phyloP scores from a whole-genome alignment of 2,329 filamentous ascomycete genomes.

The Pestalotiopsis sp. region DNA sequence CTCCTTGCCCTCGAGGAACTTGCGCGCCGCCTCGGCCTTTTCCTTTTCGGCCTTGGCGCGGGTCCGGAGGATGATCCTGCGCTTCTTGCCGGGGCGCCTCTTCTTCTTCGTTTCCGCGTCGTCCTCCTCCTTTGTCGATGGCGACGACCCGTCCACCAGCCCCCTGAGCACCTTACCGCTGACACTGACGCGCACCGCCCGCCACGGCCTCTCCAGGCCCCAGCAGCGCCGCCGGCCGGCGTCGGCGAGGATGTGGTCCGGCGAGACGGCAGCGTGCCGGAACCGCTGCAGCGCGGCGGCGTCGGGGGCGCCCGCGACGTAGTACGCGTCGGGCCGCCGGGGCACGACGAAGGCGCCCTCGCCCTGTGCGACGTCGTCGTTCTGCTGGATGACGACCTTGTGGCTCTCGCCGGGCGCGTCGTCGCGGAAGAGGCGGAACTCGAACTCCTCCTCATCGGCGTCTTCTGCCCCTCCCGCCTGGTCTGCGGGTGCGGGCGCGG shows the following conservation, averaged over 20 bases:
- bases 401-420: constrained; percentile 36
- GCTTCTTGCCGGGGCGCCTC: constrained; percentile 59
- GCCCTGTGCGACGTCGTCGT: constrained; percentile 42
- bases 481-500: constrained; percentile 13
- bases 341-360: constrained; percentile 41
- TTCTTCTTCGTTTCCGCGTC: constrained; percentile 26
- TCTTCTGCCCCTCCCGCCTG: constrained; percentile 20
- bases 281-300: constrained; percentile 41
- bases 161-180: constrained; percentile 29
- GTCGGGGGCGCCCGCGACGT: constrained; percentile 44
- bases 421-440: constrained; percentile 60
- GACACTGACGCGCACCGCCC: constrained; percentile 47
- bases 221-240: constrained; percentile 46
- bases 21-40: constrained; percentile 39
- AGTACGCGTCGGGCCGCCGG: constrained; percentile 48
- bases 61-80: constrained; percentile 52
- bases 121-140: constrained; percentile 10
- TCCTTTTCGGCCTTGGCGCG: constrained; percentile 44
- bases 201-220: constrained; percentile 64
- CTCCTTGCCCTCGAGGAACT: constrained; percentile 50
- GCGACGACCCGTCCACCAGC: background rate
- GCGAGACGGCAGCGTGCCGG: constrained; percentile 48
- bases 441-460: constrained; percentile 46
- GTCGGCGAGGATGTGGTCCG: constrained; percentile 49
- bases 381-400: constrained; percentile 52